phyloP scores from a whole-genome alignment of 73 alveolate genomes.

The Durusdinium trenchii region DNA sequence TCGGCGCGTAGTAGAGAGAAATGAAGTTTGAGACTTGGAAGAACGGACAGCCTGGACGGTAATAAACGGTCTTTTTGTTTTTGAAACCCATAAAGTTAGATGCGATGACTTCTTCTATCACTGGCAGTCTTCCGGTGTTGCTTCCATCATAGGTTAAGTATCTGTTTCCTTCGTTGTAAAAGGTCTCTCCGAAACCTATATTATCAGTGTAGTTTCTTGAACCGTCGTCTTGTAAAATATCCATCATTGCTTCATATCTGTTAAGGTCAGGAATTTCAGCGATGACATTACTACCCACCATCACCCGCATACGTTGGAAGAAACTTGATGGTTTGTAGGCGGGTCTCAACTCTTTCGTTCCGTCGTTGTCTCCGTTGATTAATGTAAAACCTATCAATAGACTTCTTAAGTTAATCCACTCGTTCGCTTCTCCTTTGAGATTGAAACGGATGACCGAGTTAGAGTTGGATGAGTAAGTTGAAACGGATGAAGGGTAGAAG shows the following conservation, averaged over 20 bases:
- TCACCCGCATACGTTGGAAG: constrained; percentile 25
- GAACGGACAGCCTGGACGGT: constrained; percentile 41
- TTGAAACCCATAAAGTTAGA: not conserved
- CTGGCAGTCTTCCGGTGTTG: not conserved
- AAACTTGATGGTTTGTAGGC: constrained; percentile 1
- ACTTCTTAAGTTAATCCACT: constrained; percentile 40
- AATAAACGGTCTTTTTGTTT: constrained; percentile 59
- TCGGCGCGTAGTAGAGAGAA: constrained; percentile 6
- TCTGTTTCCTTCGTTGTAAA: constrained; percentile 15
- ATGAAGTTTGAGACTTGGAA: constrained; percentile 43
- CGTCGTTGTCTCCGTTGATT: constrained; percentile 9
- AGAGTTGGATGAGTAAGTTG: constrained; percentile 48
- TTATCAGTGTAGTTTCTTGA: constrained; percentile 42
- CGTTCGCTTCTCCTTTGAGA: constrained; percentile 42
- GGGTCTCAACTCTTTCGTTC: constrained; percentile 38
- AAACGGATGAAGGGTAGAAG: constrained; percentile 46
- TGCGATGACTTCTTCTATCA: not conserved
- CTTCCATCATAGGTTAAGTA: not conserved
- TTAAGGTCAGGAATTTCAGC: constrained; percentile 33
- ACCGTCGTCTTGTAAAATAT: constrained; percentile 45
- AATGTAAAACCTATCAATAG: constrained; percentile 44
- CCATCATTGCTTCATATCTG: constrained; percentile 35
- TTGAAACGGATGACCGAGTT: constrained; percentile 51
- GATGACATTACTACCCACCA: constrained; percentile 2
- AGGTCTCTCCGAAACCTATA: constrained; percentile 6